Base-by-base conservation (phyloP, 306 rosid species). In the Cicer arietinum region DNA sequence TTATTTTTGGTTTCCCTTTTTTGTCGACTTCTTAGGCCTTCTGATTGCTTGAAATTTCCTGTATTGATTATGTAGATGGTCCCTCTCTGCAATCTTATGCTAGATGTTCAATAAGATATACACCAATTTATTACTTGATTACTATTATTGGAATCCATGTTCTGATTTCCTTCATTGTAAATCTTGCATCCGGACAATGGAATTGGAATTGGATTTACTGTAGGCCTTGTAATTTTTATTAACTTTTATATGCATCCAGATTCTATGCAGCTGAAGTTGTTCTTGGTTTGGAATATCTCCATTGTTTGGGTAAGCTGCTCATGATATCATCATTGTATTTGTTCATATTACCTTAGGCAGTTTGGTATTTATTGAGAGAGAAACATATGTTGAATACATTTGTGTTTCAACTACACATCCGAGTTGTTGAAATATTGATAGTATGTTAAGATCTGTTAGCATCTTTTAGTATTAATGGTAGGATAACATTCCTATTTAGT, bases 241-340 rank as follows among this genome's bases (percentile, higher is more conserved):
- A 71, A 77, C 52, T 64, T 81, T 6, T 68, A 50, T 66, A 16
- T 48, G 13, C 82, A 42, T 79, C 53, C 94, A 94, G 98, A 84
- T 91, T 94, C 85, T 94, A 87, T 90, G 92, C 88, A 5, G 98
- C 96, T 66, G 97, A 94, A 85, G 95, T 94, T 52, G 87, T 94
- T 74, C 86, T 90, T 79, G 91, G 88, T 76, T 90, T 94, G 88
- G 97, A 94, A 80, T 94, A 94, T 74, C 97, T 94, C 73, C 98
- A 94, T 79, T 94, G 96, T 88, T 81, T 94, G 88, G 98, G 98
- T 94, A 91, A 6, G 25, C 48, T 47, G 42, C 59, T 78, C 69
- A 47, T 65, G 43, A 56, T 44, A 58, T 30, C 66, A 41, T 60
- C 57, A 10, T 48, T 72, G 67, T 59, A 47, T 39, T 63, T 20